Conservation (phyloP, 2,329 filamentous ascomycete genomes). For the Ceratocystiopsis brevicomis region DNA sequence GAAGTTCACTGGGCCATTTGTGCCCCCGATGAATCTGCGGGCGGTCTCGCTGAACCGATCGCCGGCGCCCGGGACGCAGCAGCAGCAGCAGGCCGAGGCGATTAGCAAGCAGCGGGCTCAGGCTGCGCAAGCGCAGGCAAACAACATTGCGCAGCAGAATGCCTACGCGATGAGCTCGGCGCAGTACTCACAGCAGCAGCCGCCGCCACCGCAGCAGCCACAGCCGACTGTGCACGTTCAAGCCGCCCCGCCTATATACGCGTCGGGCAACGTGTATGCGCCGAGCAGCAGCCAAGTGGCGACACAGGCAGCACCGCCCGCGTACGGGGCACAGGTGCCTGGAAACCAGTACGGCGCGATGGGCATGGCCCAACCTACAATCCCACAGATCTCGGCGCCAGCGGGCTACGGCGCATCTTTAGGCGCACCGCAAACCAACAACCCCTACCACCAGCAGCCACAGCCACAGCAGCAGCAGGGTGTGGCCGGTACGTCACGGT, state of each 20-base stretch:
- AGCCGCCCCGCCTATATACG: too few relatives aligned
- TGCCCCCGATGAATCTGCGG: slow-evolving; percentile 93
- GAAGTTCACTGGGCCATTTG: slow-evolving; percentile 90
- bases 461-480: slow-evolving; percentile 36
- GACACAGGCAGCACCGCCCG: slow-evolving; percentile 42
- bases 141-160: slow-evolving; percentile 42
- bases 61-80: slow-evolving; percentile 79
- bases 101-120: slow-evolving; percentile 79
- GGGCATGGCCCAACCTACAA: slow-evolving; percentile 42
- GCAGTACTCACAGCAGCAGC: slow-evolving; percentile 30
- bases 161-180: slow-evolving; percentile 38
- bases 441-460: slow-evolving; percentile 35
- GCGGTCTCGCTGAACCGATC: slow-evolving; percentile 69
- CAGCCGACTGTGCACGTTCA: neutral
- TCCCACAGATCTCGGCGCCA: slow-evolving; percentile 44
- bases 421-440: slow-evolving; percentile 19
- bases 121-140: slow-evolving; percentile 52
- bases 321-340: slow-evolving; percentile 43
- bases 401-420: slow-evolving; percentile 33
- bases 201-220: slow-evolving; percentile 23
- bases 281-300: slow-evolving; percentile 33
- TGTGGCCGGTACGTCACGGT: slow-evolving; percentile 48
- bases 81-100: slow-evolving; percentile 88
- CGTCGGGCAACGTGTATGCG: slow-evolving; percentile 41
- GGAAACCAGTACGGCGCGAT: slow-evolving; percentile 50